phyloP scores from a whole-genome alignment of 768 basidiomycete genomes.

The Agrocybe praecox region DNA sequence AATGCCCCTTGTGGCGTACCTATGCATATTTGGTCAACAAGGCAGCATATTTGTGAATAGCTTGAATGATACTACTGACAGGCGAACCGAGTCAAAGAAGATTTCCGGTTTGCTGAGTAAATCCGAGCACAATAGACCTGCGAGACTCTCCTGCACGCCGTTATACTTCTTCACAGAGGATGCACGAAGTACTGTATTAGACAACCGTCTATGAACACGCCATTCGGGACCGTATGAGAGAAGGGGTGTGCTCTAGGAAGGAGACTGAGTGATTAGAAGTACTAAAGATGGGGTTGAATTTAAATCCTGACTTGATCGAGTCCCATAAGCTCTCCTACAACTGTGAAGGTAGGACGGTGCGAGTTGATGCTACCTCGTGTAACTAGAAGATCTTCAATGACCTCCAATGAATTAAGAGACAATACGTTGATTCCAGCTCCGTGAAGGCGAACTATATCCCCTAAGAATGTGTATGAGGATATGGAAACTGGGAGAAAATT shows the following conservation, averaged over 20 bases:
- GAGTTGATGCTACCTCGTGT: slow-evolving; percentile 8
- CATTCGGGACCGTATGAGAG: slow-evolving; percentile 9
- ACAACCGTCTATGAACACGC: slow-evolving; percentile 8
- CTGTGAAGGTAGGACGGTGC: slow-evolving; percentile 8
- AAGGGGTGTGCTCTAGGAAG: slow-evolving; percentile 6
- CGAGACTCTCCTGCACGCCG: slow-evolving; percentile 2
- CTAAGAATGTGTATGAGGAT: too few species aligned
- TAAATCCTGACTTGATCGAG: slow-evolving; percentile 6
- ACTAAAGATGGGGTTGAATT: background rate
- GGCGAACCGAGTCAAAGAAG: slow-evolving; percentile 4
- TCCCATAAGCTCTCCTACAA: slow-evolving; percentile 14
- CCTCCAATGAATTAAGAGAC: slow-evolving; percentile 6
- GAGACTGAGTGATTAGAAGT: background rate
- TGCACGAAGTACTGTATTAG: slow-evolving; percentile 6
- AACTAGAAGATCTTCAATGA: slow-evolving; percentile 10
- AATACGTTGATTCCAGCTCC: slow-evolving; percentile 8
- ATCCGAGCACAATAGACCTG: background rate
- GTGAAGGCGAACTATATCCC: slow-evolving; percentile 11
- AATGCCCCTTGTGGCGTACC: slow-evolving; percentile 5
- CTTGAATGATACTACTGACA: too few species aligned
- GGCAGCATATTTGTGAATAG: too few species aligned
- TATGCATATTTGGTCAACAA: too few species aligned
- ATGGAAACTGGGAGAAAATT: too few species aligned
- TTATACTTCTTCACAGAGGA: slow-evolving; percentile 6
- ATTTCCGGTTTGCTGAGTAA: slow-evolving; percentile 1